These are phyloP conservation scores for Sporothrix humicola DNA, from an alignment of 2,329 filamentous ascomycete genomes.

Conservation along the genomic window DNA sequence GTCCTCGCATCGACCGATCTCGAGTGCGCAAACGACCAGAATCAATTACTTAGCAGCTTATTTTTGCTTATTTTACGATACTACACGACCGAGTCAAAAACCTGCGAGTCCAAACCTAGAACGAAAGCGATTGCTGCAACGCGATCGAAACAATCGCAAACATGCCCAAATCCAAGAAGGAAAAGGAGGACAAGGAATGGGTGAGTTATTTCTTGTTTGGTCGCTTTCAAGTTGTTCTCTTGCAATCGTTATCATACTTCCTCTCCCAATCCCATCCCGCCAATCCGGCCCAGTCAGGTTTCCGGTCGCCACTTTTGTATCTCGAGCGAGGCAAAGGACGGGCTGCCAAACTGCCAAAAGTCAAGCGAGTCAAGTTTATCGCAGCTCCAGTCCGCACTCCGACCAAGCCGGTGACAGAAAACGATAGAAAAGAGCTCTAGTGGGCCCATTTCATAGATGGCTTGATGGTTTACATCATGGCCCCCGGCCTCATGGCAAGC, in stretches of 20 bases:
- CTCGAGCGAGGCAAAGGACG: constrained; percentile 15
- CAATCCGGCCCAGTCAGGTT: not conserved
- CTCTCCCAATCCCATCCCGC: not conserved
- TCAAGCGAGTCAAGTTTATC: not conserved
- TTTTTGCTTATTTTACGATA: not conserved
- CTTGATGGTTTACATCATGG: not conserved
- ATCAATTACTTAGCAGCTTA: constrained; percentile 26
- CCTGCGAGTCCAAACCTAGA: too few relatives aligned
- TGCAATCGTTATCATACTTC: not conserved
- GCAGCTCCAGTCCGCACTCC: not conserved
- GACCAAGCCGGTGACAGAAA: not conserved
- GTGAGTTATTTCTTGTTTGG: constrained; percentile 28
- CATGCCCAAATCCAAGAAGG: constrained; percentile 27
- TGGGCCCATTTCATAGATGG: not conserved
- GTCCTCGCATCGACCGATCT: not conserved
- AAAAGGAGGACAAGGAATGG: constrained; percentile 37
- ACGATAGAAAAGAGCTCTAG: constrained; percentile 8
- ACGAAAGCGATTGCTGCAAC: not conserved
- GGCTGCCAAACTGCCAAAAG: constrained; percentile 4
- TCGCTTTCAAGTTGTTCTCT: not conserved
- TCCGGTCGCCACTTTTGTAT: constrained; percentile 5
- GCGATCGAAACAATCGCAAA: not conserved
- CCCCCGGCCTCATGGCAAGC: not conserved
- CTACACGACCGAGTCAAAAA: not conserved
- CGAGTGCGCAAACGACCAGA: not conserved